phyloP scores from a whole-genome alignment of 2,329 filamentous ascomycete genomes.

The Botrytis byssoidea region DNA sequence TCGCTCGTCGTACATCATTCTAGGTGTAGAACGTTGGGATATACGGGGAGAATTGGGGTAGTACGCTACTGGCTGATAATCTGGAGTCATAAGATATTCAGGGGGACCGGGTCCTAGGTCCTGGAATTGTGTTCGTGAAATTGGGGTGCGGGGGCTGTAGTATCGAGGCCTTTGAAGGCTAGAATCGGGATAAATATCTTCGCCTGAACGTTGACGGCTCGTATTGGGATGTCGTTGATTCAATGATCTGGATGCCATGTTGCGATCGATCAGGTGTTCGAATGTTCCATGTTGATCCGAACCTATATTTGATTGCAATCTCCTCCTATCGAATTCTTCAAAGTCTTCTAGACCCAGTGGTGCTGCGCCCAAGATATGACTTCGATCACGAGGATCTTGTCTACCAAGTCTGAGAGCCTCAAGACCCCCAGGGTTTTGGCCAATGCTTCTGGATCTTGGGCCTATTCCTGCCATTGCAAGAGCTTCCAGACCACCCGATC shows the following conservation, averaged over 20 bases:
- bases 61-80: background rate
- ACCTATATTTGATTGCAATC: background rate
- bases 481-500: background rate
- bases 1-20: conserved; percentile 12
- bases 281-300: background rate
- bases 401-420: conserved; percentile 4
- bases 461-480: background rate
- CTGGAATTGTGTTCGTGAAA: conserved; percentile 5
- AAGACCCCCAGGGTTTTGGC: background rate
- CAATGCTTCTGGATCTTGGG: background rate
- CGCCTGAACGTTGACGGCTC: background rate
- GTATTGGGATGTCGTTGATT: background rate
- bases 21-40: background rate
- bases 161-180: background rate
- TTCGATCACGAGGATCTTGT: conserved; percentile 1
- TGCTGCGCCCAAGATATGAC: background rate
- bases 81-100: background rate
- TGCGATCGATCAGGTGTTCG: background rate
- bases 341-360: background rate
- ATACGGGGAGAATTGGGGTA: background rate
- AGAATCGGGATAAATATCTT: background rate
- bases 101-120: conserved; percentile 3
- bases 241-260: background rate
- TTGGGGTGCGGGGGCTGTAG: background rate
- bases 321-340: background rate